Evolutionary conservation across 139 green algal genomes (phyloP).

Genomic region (Micractinium sp.): DNA sequence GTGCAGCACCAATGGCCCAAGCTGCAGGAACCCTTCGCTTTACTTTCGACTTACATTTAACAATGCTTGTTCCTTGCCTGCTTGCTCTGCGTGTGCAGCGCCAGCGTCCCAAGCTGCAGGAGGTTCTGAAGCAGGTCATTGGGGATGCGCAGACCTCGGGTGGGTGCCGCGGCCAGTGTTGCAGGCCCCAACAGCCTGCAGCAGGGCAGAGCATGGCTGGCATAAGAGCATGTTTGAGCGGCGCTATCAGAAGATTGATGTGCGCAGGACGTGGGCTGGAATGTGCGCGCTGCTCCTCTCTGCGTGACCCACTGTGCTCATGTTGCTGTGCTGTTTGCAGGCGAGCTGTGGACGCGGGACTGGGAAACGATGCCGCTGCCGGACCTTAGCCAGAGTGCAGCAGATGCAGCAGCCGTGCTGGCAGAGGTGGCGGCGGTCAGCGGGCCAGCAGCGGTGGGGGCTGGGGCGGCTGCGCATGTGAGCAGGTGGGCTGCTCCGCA

Average conservation of each 20-base stretch:
- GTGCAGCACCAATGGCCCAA: not conserved
- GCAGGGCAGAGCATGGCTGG: not conserved
- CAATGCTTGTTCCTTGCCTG: not conserved
- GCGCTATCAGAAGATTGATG: no score
- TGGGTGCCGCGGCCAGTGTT: not conserved
- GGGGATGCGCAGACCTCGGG: constrained; percentile 40
- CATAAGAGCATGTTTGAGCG: not conserved
- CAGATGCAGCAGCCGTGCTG: constrained; percentile 37
- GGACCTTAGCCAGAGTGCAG: constrained; percentile 26
- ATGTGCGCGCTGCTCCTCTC: no score
- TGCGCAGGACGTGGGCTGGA: no score
- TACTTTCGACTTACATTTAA: not conserved
- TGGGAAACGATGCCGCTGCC: constrained; percentile 64
- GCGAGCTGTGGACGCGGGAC: constrained; percentile 57
- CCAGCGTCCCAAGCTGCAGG: constrained; percentile 43
- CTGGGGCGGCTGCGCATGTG: not conserved
- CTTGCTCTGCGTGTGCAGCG: constrained; percentile 7
- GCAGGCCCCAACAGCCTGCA: not conserved
- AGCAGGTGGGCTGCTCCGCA: not conserved
- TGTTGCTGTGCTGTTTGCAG: not conserved
- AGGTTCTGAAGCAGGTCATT: constrained; percentile 48
- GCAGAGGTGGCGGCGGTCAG: constrained; percentile 8
- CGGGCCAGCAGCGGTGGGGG: not conserved
- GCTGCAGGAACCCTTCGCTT: no score
- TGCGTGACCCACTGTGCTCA: no score